Percentiles rank a stretch among this genome's conserved stretches.
Evolutionary conservation across 441 rosid species (phyloP).

Genomic region (Mallotus japonicus): DNA sequence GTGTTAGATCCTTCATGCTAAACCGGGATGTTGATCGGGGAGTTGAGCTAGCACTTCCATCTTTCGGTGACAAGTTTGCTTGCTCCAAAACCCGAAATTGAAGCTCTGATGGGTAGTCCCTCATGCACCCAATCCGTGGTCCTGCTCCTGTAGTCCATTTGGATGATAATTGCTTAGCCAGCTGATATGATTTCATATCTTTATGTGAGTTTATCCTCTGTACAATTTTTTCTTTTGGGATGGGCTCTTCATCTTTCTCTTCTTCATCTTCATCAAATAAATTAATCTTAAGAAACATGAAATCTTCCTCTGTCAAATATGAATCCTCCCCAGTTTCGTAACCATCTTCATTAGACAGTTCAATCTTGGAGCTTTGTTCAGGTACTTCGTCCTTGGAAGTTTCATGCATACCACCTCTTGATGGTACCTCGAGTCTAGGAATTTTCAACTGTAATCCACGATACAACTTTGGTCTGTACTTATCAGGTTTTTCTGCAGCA

Average conservation of each 20-base stretch:
- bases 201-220: constrained; percentile 69
- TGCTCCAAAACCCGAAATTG: constrained; percentile 71
- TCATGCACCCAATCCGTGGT: constrained; percentile 87
- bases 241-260: constrained; percentile 39
- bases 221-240: constrained; percentile 60
- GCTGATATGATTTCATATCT: constrained; percentile 60
- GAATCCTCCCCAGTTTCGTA: constrained; percentile 64
- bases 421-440: constrained; percentile 42
- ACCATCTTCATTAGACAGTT: constrained; percentile 33
- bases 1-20: constrained; percentile 21
- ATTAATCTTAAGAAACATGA: constrained; percentile 46
- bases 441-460: constrained; percentile 37
- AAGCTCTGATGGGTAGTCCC: constrained; percentile 83
- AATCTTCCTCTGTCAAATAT: constrained; percentile 63
- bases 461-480: constrained; percentile 31
- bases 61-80: constrained; percentile 67
- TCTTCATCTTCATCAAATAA: constrained; percentile 39
- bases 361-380: constrained; percentile 15
- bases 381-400: constrained; percentile 25
- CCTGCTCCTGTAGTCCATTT: constrained; percentile 98
- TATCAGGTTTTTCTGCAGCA: constrained; percentile 24
- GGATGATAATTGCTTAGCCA: constrained; percentile 66
- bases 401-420: constrained; percentile 22
- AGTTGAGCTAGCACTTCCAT: constrained; percentile 23
- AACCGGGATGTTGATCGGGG: constrained; percentile 23